Evolutionary conservation across 2,329 filamentous ascomycete genomes (phyloP), one percentile per base, ranked within the genome.

Genomic region (Phialophora macrospora): DNA sequence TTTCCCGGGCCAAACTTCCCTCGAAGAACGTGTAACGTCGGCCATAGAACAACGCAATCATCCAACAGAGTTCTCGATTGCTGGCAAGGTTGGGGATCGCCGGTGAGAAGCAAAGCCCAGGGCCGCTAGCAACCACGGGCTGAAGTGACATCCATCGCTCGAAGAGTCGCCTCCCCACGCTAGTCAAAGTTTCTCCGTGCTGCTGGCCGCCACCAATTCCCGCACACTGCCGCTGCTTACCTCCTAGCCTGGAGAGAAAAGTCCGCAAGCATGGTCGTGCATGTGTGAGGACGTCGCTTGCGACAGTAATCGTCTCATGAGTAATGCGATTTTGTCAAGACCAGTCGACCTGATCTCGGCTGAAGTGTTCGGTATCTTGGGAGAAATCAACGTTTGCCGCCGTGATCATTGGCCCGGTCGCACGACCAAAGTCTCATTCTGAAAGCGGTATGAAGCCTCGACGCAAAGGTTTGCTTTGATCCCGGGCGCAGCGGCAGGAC

Each of bases 311-410:
- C 44, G 28, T 49, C 63, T 34, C 44, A 9, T 65, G 63, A 65
- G 55, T 65, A 61, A 65, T 65, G 52, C 8, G n/a, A 48, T 62
- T 57, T 65, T 32, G 63, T 65, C 57, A 65, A 28, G 44, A 20
- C 26, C 28, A 58, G 32, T 44, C 28, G 9, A 14, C 38, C 30
- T 52, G 22, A 56, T 54, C 4, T 51, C 56, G 51, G 58, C 28
- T 38, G 20, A 49, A 22, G 11, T 22, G 26, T 20, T 44, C 22
- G 56, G 30, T 14, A 44, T 48, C 24, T 20, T 24, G 14, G 1
- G 30, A 28, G 24, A 20, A 8, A 46, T 49, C 17, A 17, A 30
- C 17, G 26, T 20, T 20, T 51, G 56, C 48, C 20, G 22, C 22
- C 48, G 24, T 28, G 20, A 9, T 28, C 24, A 2, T 17, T 26